A percentile compares a stretch with the other conserved stretches of the same genome.
These are phyloP conservation scores for Epichloe brachyelytri DNA, from an alignment of 2,329 filamentous ascomycete species.

Conservation along the genomic window DNA sequence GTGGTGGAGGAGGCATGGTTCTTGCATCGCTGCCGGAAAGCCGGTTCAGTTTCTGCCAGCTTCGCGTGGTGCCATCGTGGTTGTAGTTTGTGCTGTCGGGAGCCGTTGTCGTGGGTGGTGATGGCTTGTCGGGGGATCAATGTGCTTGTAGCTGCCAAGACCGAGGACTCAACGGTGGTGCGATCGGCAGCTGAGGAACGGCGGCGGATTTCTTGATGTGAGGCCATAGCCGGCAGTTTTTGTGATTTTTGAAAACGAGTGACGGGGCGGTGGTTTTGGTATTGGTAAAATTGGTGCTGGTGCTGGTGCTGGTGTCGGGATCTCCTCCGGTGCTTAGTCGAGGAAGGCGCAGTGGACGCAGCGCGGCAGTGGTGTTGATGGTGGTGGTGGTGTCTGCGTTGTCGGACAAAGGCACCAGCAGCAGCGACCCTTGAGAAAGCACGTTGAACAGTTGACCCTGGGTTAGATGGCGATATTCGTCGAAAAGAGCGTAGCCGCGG, in stretches of 20 bases:
- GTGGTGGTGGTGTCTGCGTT: slow-evolving; percentile 17
- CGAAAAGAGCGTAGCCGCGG: slow-evolving; percentile 31
- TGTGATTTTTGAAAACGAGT: slow-evolving; percentile 11
- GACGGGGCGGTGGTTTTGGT: not conserved
- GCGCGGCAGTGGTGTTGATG: not conserved
- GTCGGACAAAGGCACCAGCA: slow-evolving; percentile 26
- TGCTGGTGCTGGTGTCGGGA: not conserved
- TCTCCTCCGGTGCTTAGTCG: slow-evolving; percentile 21
- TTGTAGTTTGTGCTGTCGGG: not conserved
- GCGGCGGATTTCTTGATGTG: slow-evolving; percentile 25
- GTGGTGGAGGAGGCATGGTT: slow-evolving; percentile 24
- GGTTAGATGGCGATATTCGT: slow-evolving; percentile 30
- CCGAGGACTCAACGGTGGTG: slow-evolving; percentile 15
- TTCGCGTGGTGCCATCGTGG: not conserved
- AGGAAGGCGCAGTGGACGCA: slow-evolving; percentile 25
- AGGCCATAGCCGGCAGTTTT: slow-evolving; percentile 20
- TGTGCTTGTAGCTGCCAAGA: slow-evolving; percentile 9
- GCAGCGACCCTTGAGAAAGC: slow-evolving; percentile 29
- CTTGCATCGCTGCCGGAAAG: slow-evolving; percentile 4
- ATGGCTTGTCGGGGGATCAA: slow-evolving; percentile 11
- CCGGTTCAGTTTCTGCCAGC: not conserved
- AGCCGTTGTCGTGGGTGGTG: slow-evolving; percentile 5
- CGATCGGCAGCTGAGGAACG: slow-evolving; percentile 27
- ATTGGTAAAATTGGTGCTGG: slow-evolving; percentile 15
- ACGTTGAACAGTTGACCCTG: slow-evolving; percentile 26